Evolutionary conservation across 768 basidiomycete species (phyloP), one percentile per base, ranked within the genome.

Genomic region (Hydnomerulius pinastri): DNA sequence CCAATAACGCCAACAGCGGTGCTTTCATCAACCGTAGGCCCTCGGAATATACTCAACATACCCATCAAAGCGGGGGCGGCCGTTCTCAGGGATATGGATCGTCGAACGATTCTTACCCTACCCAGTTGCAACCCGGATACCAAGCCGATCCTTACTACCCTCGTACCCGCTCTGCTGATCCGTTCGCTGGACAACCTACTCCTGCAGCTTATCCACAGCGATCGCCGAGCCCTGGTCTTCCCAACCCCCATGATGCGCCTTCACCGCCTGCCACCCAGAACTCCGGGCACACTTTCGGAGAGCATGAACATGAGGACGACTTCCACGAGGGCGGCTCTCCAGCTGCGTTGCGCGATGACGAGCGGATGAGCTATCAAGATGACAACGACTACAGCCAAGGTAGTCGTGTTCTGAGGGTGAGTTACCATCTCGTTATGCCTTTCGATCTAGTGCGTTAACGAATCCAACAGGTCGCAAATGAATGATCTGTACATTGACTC

Each of bases 331-430:
- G 42, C 18, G 43, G 25, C 4, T 43, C 55, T 7, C 53, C 53
- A 17, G 39, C 48, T 3, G 47, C 53, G 5, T 24, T 47, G 25
- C 39, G 32, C 2, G 29, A 49, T 15, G 64, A 64, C 1, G 65
- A 60, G 17, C 65, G 66, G 6, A n/a, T 61, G 58, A 67, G 66
- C 20, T 69, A 69, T 38, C 60, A 62, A 41, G 66, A 69, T 8
- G 54, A 67, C 35, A 4, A 59, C 20, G 66, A 69, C 44, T 67
- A 67, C 20, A 57, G 57, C 5, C 66, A 69, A 4, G 54, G 61
- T 9, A 52, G 48, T 27, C 66, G 67, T 30, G 23, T 67, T 6
- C 48, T 67, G 37, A 69, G 66, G 55, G 66, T 60, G 41, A 24
- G 66, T 67, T 27, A 10, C n/a, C n/a, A n/a, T n/a, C n/a, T 43